These are phyloP conservation scores for Podaxis pistillaris DNA, from an alignment of 768 basidiomycete genomes.

Conservation along the genomic window DNA sequence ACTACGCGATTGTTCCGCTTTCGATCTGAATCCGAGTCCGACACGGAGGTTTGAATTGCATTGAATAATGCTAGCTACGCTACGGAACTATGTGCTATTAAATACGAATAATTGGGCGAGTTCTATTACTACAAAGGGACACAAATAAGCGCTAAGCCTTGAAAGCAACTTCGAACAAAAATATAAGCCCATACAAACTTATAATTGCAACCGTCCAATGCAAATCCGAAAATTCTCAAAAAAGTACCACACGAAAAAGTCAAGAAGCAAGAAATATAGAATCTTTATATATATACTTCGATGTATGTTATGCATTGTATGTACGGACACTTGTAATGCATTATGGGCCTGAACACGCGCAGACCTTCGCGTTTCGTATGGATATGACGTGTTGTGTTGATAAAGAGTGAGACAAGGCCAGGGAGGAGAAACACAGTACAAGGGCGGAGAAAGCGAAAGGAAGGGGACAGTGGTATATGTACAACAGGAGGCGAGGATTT, in stretches of 20 bases:
- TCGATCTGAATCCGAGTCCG: not conserved
- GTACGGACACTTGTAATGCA: not conserved
- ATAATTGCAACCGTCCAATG: not conserved
- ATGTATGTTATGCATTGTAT: constrained; percentile 1
- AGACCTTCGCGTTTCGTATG: constrained; percentile 4
- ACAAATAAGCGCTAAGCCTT: too few species aligned
- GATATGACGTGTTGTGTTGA: not conserved
- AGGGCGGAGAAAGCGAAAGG: too few species aligned
- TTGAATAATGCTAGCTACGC: not conserved
- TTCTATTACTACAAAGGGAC: too few species aligned
- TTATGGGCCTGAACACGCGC: constrained; percentile 11
- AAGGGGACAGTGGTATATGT: not conserved
- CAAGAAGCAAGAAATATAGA: not conserved
- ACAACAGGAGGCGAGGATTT: not conserved
- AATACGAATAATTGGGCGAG: not conserved
- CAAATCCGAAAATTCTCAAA: not conserved
- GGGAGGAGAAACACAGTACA: not conserved
- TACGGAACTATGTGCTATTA: not conserved
- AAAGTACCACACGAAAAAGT: not conserved
- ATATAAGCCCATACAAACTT: too few species aligned
- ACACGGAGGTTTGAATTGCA: not conserved
- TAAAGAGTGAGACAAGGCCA: not conserved
- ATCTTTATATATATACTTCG: not conserved
- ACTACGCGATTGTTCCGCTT: not conserved
- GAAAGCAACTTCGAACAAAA: too few species aligned